These are phyloP conservation scores for Zygotorulaspora chibaensis DNA, from an alignment of 805 yeast species.

Conservation along the genomic window DNA sequence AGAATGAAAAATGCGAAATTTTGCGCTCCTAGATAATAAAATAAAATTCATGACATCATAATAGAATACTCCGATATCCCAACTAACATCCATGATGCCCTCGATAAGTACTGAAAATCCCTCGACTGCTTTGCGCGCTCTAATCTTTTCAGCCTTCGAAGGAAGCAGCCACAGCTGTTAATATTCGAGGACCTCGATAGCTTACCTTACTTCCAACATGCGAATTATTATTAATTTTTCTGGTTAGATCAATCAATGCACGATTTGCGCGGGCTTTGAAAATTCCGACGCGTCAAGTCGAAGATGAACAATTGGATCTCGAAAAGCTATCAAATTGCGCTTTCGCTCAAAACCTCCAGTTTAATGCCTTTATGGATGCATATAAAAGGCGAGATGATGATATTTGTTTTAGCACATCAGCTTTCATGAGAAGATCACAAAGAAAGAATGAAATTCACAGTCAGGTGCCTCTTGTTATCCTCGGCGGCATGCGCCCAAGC, in stretches of 20 bases:
- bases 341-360: not conserved
- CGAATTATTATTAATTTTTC: no score
- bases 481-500: constrained; percentile 5
- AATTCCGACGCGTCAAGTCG: constrained; percentile 4
- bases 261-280: constrained; percentile 4
- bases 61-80: no score
- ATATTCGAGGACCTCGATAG: no score
- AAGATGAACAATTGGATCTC: not conserved
- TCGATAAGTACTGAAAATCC: no score
- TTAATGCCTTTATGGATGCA: not conserved
- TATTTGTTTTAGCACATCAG: not conserved
- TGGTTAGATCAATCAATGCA: no score
- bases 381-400: not conserved
- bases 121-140: no score
- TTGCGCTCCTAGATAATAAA: not conserved
- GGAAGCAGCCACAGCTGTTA: no score
- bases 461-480: constrained; percentile 1
- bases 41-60: no score
- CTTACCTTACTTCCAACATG: no score
- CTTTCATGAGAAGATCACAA: not conserved
- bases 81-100: no score
- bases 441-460: constrained; percentile 1
- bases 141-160: no score
- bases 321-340: not conserved
- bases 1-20: not conserved